Conservation (phyloP, 768 basidiomycete species). For the Brasilioporus rufonigricans region DNA sequence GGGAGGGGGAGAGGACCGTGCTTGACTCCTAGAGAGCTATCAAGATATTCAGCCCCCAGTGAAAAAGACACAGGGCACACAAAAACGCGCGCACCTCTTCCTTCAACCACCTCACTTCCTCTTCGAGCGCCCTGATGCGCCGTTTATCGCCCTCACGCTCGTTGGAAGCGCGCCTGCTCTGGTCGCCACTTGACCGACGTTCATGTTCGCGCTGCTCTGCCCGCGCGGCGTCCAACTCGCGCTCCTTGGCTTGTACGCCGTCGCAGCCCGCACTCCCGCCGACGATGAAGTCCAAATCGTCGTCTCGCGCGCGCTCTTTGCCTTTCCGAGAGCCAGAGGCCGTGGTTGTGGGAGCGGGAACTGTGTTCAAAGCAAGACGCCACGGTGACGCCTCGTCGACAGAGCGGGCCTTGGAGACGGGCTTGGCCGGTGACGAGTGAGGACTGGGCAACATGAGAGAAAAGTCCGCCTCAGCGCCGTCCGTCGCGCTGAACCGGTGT, state of each 20-base stretch:
- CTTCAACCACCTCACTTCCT: conserved; percentile 58
- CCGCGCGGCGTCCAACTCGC: conserved; percentile 55
- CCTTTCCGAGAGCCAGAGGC: conserved; percentile 35
- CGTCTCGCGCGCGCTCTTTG: conserved; percentile 40
- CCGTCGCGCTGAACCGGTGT: conserved; percentile 42
- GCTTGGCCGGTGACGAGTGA: conserved; percentile 32
- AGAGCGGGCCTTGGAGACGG: conserved; percentile 25
- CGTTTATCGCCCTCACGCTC: conserved; percentile 60
- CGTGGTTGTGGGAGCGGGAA: not conserved
- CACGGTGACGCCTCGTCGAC: conserved; percentile 14
- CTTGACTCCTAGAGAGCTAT: conserved; percentile 46
- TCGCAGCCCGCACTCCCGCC: conserved; percentile 45
- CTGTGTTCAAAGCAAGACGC: not conserved
- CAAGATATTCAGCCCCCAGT: not conserved
- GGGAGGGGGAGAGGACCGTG: conserved; percentile 13
- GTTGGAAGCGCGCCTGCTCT: conserved; percentile 23
- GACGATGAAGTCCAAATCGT: conserved; percentile 30
- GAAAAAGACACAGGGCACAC: not conserved
- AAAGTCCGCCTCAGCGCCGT: conserved; percentile 45
- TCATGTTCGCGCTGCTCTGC: conserved; percentile 50
- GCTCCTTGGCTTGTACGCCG: conserved; percentile 57
- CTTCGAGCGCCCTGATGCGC: conserved; percentile 60
- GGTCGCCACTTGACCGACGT: conserved; percentile 38
- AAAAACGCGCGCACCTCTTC: conserved; percentile 45
- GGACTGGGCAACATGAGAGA: conserved; percentile 52